A percentile compares a stretch with the other conserved stretches of the same genome.
Evolutionary conservation across 768 basidiomycete genomes (phyloP).

Genomic region (Trametes punicea): DNA sequence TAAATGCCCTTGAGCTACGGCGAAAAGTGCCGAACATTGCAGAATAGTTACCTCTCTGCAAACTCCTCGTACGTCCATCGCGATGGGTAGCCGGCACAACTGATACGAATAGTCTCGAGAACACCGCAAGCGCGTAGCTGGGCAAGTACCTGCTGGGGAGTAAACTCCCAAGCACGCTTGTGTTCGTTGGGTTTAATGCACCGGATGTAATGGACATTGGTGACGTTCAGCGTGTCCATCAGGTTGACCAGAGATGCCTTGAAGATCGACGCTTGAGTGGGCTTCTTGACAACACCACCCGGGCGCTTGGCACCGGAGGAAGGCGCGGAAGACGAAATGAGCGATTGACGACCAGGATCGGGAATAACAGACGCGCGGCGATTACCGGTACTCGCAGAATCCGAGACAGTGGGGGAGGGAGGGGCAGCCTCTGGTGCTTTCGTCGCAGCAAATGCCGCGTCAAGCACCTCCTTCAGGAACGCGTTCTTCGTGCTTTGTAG

Average conservation of each 20-base stretch:
- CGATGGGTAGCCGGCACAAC: constrained; percentile 97
- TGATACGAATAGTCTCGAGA: constrained; percentile 96
- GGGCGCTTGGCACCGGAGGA: constrained; percentile 51
- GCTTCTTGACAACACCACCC: constrained; percentile 79
- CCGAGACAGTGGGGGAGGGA: constrained; percentile 77
- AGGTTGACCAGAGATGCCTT: constrained; percentile 89
- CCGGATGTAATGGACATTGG: constrained; percentile 98
- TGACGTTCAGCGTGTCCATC: constrained; percentile 97
- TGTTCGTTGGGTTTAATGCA: constrained; percentile 99
- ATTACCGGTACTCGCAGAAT: constrained; percentile 72
- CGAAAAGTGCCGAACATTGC: too few relatives aligned
- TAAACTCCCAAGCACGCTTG: constrained; percentile 96
- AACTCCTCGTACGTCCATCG: constrained; percentile 99
- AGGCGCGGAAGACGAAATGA: constrained; percentile 49
- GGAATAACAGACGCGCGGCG: constrained; percentile 84
- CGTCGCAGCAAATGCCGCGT: constrained; percentile 77
- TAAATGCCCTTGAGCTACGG: too few relatives aligned
- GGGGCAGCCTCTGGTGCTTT: constrained; percentile 64
- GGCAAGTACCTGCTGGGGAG: constrained; percentile 90
- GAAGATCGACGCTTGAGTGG: constrained; percentile 98
- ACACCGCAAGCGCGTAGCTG: constrained; percentile 98
- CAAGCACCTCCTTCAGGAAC: constrained; percentile 93
- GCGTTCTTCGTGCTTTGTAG: constrained; percentile 84
- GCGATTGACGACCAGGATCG: constrained; percentile 76
- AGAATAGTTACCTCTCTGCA: constrained; percentile 75